These are phyloP conservation scores for Globisporangium paroecandrum DNA, from an alignment of 352 stramenopile species.

Conservation along the genomic window DNA sequence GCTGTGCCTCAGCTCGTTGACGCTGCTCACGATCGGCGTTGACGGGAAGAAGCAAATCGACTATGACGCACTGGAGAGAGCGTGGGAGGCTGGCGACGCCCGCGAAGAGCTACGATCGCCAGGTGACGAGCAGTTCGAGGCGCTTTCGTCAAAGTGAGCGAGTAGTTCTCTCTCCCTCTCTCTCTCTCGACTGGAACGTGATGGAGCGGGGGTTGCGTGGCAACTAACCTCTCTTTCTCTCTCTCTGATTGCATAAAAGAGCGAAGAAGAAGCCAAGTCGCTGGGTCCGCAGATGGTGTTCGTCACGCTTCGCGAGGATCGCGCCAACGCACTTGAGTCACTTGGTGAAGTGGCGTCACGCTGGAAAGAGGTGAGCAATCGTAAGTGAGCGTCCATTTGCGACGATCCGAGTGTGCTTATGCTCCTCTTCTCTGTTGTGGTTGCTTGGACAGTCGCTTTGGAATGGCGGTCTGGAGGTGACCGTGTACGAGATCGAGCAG, in stretches of 20 bases:
- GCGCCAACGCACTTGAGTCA: slow-evolving; percentile 18
- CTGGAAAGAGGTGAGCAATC: slow-evolving; percentile 62
- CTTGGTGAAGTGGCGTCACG: slow-evolving; percentile 45
- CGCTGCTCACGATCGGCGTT: background rate
- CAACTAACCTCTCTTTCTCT: background rate
- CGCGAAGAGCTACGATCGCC: slow-evolving; percentile 38
- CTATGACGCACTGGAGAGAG: slow-evolving; percentile 59
- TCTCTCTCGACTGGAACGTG: background rate
- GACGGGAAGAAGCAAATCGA: slow-evolving; percentile 34
- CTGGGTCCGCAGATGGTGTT: slow-evolving; percentile 81
- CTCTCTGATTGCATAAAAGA: slow-evolving; percentile 19
- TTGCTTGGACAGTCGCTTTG: slow-evolving; percentile 50
- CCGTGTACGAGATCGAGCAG: slow-evolving; percentile 62
- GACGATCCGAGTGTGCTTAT: background rate
- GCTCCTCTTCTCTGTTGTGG: background rate
- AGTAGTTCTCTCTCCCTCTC: background rate
- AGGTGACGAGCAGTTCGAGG: slow-evolving; percentile 51
- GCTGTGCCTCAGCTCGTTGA: background rate
- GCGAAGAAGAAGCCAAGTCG: slow-evolving; percentile 35
- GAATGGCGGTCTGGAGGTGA: slow-evolving; percentile 67
- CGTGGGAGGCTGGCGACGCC: slow-evolving; percentile 56
- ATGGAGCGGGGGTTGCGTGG: background rate
- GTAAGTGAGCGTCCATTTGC: background rate
- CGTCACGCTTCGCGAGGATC: slow-evolving; percentile 41
- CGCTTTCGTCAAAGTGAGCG: slow-evolving; percentile 37